Evolutionary conservation across 192 early-diverging fungal species (phyloP), one percentile per base, ranked within the genome.

Genomic region (Coemansia sp.): DNA sequence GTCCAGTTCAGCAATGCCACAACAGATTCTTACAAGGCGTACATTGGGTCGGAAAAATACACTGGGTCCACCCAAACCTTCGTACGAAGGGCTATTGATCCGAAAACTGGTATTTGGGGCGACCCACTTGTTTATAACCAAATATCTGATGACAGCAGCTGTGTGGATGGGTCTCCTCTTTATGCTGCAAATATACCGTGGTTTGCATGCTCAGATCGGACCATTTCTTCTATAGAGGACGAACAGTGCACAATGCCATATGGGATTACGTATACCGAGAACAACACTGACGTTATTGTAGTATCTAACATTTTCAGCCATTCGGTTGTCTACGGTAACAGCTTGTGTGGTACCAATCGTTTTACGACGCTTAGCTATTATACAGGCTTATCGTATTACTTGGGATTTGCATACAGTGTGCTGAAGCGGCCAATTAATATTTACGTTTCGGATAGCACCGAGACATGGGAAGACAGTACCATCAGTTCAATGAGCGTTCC

Each of bases 321-420:
- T 58, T 37, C 61, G 0, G 42, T 65, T 37, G 48, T 64, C n/a
- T 57, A 59, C 2, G 48, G 26, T 7, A 46, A 30, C 34, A 51
- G 34, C 18, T 52, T 61, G 62, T 66, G 66, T 4, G 25, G 34
- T 26, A 18, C 29, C 26, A 39, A 34, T n/a, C n/a, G n/a, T n/a
- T n/a, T n/a, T n/a, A n/a, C n/a, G 18, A 29, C 48, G 30, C 48
- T 46, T 58, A 51, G 40, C 28, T 75, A 75, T 51, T 75, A 65
- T 30, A 75, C 67, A 7, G n/a, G 45, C 15, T 29, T 75, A 42
- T 48, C 34, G 3, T 37, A 43, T 31, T 70, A 75, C 34, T 16
- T 63, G 1, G 40, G 56, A 0, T 64, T 70, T 56, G 68, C 68
- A 6, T 21, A 0, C 2, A 10, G 21, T 6, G 56, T 59, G 33